Conservation (phyloP, 2,329 filamentous ascomycete genomes). For the Calonectria hongkongensis region DNA sequence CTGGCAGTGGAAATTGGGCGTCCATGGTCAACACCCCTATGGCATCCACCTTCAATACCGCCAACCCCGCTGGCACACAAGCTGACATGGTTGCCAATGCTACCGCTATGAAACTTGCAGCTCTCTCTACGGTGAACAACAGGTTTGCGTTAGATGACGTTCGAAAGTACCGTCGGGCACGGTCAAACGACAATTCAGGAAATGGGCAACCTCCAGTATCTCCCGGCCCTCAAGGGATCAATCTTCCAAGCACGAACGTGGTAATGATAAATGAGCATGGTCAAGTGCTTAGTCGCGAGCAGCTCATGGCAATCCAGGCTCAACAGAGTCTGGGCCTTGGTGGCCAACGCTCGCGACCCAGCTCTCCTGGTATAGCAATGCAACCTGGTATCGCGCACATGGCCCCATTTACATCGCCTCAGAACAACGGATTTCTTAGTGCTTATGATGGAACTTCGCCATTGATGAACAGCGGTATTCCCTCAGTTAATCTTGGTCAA, state of each 20-base stretch:
- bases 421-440: constrained; percentile 94
- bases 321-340: constrained; percentile 77
- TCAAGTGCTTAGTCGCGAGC: constrained; percentile 89
- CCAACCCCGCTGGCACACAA: constrained; percentile 76
- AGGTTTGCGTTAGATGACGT: constrained; percentile 97
- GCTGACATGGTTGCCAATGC: constrained; percentile 99
- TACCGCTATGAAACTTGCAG: constrained; percentile 98
- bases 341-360: constrained; percentile 88
- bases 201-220: constrained; percentile 78
- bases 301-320: constrained; percentile 87
- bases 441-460: constrained; percentile 87
- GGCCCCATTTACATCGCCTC: constrained; percentile 87
- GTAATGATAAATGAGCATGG: constrained; percentile 97
- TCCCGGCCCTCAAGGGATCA: constrained; percentile 77
- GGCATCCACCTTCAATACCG: constrained; percentile 86
- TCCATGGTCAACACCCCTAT: constrained; percentile 99
- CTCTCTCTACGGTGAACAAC: constrained; percentile 98
- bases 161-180: constrained; percentile 93
- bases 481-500: constrained; percentile 81
- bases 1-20: constrained; percentile 94
- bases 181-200: constrained; percentile 88
- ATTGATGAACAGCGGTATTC: constrained; percentile 82
- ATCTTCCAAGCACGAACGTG: constrained; percentile 83
- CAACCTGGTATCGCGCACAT: constrained; percentile 79
- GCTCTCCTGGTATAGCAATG: constrained; percentile 90